Evolutionary conservation across 495 filamentous ascomycete genomes (phyloP).

Genomic region (Penicillium fimorum): DNA sequence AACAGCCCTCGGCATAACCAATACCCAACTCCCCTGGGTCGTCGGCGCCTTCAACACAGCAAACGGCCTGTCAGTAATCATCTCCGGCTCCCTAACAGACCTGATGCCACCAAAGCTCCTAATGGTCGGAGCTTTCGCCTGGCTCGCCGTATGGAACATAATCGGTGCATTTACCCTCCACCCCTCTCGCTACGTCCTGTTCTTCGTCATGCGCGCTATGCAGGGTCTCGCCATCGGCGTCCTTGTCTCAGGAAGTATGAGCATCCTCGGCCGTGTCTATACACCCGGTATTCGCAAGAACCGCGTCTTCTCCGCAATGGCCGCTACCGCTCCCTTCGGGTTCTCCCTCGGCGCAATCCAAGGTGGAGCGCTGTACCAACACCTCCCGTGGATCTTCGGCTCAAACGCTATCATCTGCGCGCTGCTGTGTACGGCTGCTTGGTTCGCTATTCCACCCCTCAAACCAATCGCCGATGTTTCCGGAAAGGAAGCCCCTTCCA

Average conservation of each 20-base stretch:
- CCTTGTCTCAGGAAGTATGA: slow-evolving; percentile 30
- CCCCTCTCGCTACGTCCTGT: slow-evolving; percentile 31
- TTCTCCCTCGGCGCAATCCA: slow-evolving; percentile 29
- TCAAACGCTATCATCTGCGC: slow-evolving; percentile 28
- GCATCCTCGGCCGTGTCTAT: slow-evolving; percentile 32
- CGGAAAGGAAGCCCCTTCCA: slow-evolving; percentile 20
- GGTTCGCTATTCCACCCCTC: slow-evolving; percentile 24
- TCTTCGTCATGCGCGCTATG: slow-evolving; percentile 32
- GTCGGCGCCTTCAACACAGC: slow-evolving; percentile 42
- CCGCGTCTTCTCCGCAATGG: slow-evolving; percentile 32
- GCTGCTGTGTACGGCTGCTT: slow-evolving; percentile 21
- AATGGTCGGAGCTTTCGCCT: slow-evolving; percentile 42
- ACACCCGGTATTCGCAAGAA: slow-evolving; percentile 32
- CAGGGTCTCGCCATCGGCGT: slow-evolving; percentile 31
- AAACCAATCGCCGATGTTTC: slow-evolving; percentile 24
- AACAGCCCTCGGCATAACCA: slow-evolving; percentile 35
- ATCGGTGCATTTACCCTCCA: slow-evolving; percentile 38
- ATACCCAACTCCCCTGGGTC: slow-evolving; percentile 42
- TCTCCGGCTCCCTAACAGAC: slow-evolving; percentile 45
- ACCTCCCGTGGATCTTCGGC: slow-evolving; percentile 33
- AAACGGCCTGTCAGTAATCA: slow-evolving; percentile 44
- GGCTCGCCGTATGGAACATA: slow-evolving; percentile 42
- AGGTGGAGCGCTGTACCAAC: slow-evolving; percentile 25
- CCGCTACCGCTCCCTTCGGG: slow-evolving; percentile 26
- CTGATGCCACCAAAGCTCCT: slow-evolving; percentile 40